Conservation (phyloP, 75 land plant genomes). For the Selaginella tamariscina region DNA sequence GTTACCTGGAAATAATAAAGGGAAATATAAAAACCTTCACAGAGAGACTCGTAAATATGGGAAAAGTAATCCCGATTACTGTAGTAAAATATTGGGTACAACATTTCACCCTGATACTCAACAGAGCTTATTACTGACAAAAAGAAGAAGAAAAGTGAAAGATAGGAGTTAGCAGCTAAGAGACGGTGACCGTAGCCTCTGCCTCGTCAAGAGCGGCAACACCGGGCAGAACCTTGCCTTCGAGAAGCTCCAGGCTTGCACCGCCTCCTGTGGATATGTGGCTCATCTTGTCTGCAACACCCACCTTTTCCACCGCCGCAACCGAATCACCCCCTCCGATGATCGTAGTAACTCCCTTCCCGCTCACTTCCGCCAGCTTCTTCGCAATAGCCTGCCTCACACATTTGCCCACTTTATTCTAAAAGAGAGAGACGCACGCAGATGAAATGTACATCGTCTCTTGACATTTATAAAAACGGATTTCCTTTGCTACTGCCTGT, state of each 20-base stretch:
- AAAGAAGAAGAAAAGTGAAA: neutral
- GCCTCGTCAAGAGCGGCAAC: conserved; percentile 34
- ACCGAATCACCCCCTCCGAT: conserved; percentile 45
- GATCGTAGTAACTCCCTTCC: conserved; percentile 34
- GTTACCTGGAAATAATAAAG: no score
- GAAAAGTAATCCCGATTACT: no score
- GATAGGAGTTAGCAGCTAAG: neutral
- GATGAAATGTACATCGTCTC: neutral
- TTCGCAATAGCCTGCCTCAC: conserved; percentile 24
- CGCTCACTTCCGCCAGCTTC: conserved; percentile 32
- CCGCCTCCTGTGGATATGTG: conserved; percentile 49
- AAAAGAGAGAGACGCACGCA: neutral
- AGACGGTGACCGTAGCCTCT: neutral
- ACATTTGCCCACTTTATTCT: neutral
- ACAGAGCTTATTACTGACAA: neutral
- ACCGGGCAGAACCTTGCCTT: conserved; percentile 40
- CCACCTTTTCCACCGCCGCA: conserved; percentile 39
- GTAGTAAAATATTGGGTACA: no score
- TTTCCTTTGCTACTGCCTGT: no score
- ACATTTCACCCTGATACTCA: no score
- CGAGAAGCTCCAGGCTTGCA: conserved; percentile 40
- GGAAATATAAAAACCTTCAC: no score
- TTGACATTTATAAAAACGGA: neutral
- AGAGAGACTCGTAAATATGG: no score
- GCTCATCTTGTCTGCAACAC: conserved; percentile 32